phyloP scores from a whole-genome alignment of 1,139 yeast genomes.

The Yarrowia galli region DNA sequence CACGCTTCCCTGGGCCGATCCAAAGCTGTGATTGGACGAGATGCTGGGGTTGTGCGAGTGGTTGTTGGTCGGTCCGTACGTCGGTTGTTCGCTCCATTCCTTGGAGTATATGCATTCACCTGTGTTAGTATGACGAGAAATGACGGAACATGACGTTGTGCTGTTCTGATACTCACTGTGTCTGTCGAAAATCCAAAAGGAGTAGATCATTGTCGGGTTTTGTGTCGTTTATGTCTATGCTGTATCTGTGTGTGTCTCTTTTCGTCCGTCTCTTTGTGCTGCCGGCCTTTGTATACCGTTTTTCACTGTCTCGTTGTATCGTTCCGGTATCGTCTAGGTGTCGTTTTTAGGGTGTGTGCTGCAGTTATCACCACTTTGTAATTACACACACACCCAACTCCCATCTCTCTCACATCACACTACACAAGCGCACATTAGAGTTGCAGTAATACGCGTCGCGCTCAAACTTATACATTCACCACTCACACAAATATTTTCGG shows the following conservation, averaged over 20 bases:
- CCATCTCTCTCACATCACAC: background rate
- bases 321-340: slow-evolving; percentile 9
- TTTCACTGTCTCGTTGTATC: background rate
- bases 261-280: background rate
- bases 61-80: background rate
- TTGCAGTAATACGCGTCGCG: slow-evolving; percentile 33
- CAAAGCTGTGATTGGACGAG: slow-evolving; percentile 27
- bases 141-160: background rate
- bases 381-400: background rate
- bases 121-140: slow-evolving; percentile 14
- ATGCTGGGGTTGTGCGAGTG: slow-evolving; percentile 34
- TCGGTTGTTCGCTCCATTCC: slow-evolving; percentile 36
- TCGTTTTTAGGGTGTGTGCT: slow-evolving; percentile 4
- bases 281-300: background rate
- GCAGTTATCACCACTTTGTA: slow-evolving; percentile 1
- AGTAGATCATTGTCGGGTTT: slow-evolving; percentile 11
- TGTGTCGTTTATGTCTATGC: slow-evolving; percentile 39
- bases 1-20: slow-evolving; percentile 17
- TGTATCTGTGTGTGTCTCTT: background rate
- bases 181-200: slow-evolving; percentile 36
- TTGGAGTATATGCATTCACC: slow-evolving; percentile 38
- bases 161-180: slow-evolving; percentile 18
- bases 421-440: background rate
- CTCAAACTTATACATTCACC: background rate
- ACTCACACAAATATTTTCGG: background rate